Evolutionary conservation across 176 grass and related monocot genomes (phyloP).

Genomic region (Otatea glauca): DNA sequence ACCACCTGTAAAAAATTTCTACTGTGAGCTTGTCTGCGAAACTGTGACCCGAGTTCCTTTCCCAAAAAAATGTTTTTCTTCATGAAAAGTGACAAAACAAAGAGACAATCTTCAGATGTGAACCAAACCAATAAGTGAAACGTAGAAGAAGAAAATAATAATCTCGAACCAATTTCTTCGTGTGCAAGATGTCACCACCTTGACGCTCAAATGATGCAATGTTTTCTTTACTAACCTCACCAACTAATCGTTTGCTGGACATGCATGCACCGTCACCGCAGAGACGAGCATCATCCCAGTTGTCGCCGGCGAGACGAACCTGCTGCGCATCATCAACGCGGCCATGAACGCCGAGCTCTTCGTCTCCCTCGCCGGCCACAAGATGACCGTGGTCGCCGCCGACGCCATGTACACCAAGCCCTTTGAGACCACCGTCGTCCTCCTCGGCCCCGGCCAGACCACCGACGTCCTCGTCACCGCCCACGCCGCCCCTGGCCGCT

Average conservation of each 20-base stretch:
- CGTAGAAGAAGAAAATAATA: neutral
- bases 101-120: neutral
- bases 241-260: neutral
- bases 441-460: conserved; percentile 86
- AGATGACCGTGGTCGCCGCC: conserved; percentile 81
- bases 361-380: conserved; percentile 81
- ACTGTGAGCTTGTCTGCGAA: too few relatives aligned
- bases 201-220: neutral
- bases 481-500: conserved; percentile 66
- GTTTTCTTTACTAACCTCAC: neutral
- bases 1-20: neutral
- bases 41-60: neutral
- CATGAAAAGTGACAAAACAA: neutral
- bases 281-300: conserved; percentile 77
- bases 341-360: conserved; percentile 84
- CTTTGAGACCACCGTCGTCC: conserved; percentile 63
- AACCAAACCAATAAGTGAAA: neutral
- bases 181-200: too few relatives aligned
- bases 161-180: neutral
- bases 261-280: conserved; percentile 22
- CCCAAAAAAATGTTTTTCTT: neutral
- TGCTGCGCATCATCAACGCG: conserved; percentile 83
- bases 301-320: conserved; percentile 61
- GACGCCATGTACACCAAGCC: conserved; percentile 85
- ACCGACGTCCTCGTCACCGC: conserved; percentile 86